Conservation (phyloP, 2,329 filamentous ascomycete species). For the Alternaria ethzedia region DNA sequence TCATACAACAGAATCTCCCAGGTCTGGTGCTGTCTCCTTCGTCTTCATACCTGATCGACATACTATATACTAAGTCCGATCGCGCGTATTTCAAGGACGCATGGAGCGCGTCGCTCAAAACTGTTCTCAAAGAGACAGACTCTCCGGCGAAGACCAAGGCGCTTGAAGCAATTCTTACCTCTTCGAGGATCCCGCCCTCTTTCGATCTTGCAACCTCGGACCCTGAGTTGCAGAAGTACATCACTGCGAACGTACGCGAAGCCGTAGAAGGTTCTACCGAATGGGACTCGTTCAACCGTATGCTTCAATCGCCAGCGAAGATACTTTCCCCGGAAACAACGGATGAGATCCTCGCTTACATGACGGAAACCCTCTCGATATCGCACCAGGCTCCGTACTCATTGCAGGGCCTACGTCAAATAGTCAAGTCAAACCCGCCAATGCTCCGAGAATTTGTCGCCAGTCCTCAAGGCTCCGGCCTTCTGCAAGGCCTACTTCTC, state of each 20-base stretch:
- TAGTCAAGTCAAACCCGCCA: constrained; percentile 50
- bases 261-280: constrained; percentile 42
- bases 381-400: constrained; percentile 41
- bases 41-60: constrained; percentile 68
- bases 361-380: constrained; percentile 50
- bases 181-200: constrained; percentile 42
- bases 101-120: constrained; percentile 43
- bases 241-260: constrained; percentile 36
- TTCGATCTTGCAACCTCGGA: constrained; percentile 46
- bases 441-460: constrained; percentile 53
- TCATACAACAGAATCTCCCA: constrained; percentile 63
- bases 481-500: constrained; percentile 60
- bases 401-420: constrained; percentile 55
- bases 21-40: constrained; percentile 72
- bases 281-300: constrained; percentile 47
- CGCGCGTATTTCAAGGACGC: constrained; percentile 36
- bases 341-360: constrained; percentile 46
- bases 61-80: constrained; percentile 60
- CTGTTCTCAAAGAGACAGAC: constrained; percentile 33
- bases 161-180: constrained; percentile 44
- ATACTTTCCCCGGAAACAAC: constrained; percentile 46
- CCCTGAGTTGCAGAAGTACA: constrained; percentile 44
- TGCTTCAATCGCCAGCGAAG: constrained; percentile 42
- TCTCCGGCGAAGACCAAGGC: constrained; percentile 36
- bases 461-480: constrained; percentile 54